Evolutionary conservation across 768 basidiomycete species (phyloP).

Genomic region (Kwoniella shandongensis): DNA sequence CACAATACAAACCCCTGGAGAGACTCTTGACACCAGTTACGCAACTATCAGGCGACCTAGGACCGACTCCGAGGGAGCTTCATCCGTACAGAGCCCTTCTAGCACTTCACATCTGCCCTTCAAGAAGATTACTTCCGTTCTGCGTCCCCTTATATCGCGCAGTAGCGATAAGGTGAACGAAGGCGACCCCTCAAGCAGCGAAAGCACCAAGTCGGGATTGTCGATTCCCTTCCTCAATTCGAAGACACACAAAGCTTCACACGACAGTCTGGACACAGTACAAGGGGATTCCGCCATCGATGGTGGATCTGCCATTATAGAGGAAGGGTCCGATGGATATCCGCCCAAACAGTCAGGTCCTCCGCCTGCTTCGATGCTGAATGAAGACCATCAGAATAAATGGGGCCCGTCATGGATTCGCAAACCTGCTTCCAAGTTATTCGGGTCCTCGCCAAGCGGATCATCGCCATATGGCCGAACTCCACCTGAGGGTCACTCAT

Average conservation of each 20-base stretch:
- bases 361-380: constrained; percentile 21
- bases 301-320: constrained; percentile 1
- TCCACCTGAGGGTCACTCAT: background rate
- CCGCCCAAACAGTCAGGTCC: constrained; percentile 39
- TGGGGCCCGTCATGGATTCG: constrained; percentile 42
- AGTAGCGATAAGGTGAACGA: constrained; percentile 16
- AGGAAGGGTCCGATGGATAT: constrained; percentile 35
- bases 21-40: constrained; percentile 14
- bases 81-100: background rate
- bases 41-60: constrained; percentile 20
- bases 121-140: constrained; percentile 32
- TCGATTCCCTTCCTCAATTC: constrained; percentile 14
- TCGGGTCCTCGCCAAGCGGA: constrained; percentile 31
- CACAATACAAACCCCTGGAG: constrained; percentile 11
- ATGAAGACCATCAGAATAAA: constrained; percentile 18
- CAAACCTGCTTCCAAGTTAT: constrained; percentile 38
- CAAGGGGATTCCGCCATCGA: constrained; percentile 5
- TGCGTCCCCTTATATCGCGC: constrained; percentile 30
- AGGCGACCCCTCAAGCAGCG: background rate
- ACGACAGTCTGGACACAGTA: constrained; percentile 33
- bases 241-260: constrained; percentile 11
- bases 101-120: constrained; percentile 7
- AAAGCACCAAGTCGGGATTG: constrained; percentile 6
- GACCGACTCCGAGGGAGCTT: background rate
- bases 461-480: constrained; percentile 12